These are phyloP conservation scores for Aspergillus fischeri DNA, from an alignment of 2,329 filamentous ascomycete genomes.

Conservation along the genomic window DNA sequence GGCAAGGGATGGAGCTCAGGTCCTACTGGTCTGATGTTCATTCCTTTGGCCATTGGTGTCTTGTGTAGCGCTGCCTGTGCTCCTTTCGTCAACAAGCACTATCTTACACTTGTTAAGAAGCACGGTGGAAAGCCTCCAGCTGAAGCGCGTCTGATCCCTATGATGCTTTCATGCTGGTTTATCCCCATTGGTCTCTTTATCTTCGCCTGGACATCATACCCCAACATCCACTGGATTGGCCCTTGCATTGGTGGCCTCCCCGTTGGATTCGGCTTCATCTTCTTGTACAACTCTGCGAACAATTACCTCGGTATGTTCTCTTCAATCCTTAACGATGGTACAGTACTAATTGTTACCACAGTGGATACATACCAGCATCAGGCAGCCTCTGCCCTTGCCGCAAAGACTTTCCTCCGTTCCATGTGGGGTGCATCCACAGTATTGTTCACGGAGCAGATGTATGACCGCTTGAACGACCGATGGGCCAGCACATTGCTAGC, in stretches of 20 bases:
- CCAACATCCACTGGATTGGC: conserved; percentile 63
- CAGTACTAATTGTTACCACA: conserved; percentile 14
- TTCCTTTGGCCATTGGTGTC: conserved; percentile 74
- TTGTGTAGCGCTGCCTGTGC: conserved; percentile 62
- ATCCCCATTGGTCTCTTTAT: conserved; percentile 65
- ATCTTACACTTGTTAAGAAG: conserved; percentile 59
- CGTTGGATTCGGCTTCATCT: conserved; percentile 77
- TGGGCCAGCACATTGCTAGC: conserved; percentile 72
- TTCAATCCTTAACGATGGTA: background rate
- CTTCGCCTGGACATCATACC: conserved; percentile 67
- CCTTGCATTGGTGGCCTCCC: conserved; percentile 67
- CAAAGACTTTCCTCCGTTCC: conserved; percentile 73
- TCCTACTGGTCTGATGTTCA: conserved; percentile 80
- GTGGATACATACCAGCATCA: conserved; percentile 67
- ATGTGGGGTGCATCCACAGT: conserved; percentile 77
- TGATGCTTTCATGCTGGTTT: conserved; percentile 74
- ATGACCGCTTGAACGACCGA: conserved; percentile 64
- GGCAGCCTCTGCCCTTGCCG: conserved; percentile 74
- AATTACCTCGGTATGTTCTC: conserved; percentile 56
- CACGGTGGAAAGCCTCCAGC: conserved; percentile 71
- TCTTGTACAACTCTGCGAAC: conserved; percentile 75
- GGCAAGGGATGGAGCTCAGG: conserved; percentile 74
- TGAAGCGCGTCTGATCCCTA: conserved; percentile 73
- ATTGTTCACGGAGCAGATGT: conserved; percentile 81
- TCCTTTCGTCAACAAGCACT: conserved; percentile 76